Conservation (phyloP, 805 yeast genomes). For the Wilhelminamyces savonicus region DNA sequence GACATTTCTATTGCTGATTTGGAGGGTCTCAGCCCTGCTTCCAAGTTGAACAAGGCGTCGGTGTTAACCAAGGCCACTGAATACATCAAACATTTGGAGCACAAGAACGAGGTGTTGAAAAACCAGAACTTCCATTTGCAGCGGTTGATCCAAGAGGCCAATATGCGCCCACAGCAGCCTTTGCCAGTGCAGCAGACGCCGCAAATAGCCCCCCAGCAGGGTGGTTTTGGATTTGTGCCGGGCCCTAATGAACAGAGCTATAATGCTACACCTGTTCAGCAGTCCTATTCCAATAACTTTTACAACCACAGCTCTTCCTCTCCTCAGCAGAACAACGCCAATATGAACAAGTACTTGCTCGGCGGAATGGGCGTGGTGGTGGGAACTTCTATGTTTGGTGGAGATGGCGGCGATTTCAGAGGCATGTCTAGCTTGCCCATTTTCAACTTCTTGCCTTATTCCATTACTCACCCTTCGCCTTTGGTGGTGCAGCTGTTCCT, state of each 20-base stretch:
- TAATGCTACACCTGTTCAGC: constrained; percentile 13
- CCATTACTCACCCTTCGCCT: constrained; percentile 7
- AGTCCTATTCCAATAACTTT: constrained; percentile 5
- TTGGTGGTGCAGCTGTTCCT: constrained; percentile 4
- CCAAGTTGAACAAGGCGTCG: constrained; percentile 71
- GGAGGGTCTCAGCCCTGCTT: constrained; percentile 74
- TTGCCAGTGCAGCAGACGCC: constrained; percentile 5
- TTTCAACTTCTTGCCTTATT: constrained; percentile 7
- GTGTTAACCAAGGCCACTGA: constrained; percentile 72
- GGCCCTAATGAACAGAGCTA: constrained; percentile 8
- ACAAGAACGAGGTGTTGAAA: constrained; percentile 45
- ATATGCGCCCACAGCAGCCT: constrained; percentile 12
- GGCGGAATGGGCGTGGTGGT: constrained; percentile 63
- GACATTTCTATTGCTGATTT: constrained; percentile 34
- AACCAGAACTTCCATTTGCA: constrained; percentile 41
- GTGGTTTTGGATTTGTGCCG: constrained; percentile 15
- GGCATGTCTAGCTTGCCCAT: constrained; percentile 45
- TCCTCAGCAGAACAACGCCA: constrained; percentile 9
- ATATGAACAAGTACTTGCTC: constrained; percentile 41
- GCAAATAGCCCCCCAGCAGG: too few relatives aligned
- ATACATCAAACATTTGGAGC: constrained; percentile 67
- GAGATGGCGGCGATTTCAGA: constrained; percentile 34
- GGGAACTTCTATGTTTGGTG: constrained; percentile 56
- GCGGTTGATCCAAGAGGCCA: constrained; percentile 27
- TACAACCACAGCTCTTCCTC: constrained; percentile 7